These are phyloP conservation scores for Cryptococcus amylolentus DNA, from an alignment of 1,284 basidiomycete species.

Conservation along the genomic window DNA sequence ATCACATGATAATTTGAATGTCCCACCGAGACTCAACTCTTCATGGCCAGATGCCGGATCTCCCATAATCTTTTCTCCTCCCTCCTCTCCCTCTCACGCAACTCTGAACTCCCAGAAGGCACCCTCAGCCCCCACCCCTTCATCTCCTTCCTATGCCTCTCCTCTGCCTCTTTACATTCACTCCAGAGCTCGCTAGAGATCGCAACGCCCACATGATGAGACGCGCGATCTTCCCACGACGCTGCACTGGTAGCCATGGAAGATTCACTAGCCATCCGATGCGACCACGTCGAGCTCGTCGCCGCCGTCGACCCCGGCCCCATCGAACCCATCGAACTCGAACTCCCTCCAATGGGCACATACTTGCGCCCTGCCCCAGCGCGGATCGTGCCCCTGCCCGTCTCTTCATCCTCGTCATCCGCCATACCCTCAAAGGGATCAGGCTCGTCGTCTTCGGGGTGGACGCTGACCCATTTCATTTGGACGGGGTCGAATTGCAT, in stretches of 20 bases:
- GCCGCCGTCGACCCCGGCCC: conserved; percentile 15
- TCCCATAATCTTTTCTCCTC: conserved; percentile 48
- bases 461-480: conserved; percentile 89
- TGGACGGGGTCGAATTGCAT: conserved; percentile 93
- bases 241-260: conserved; percentile 50
- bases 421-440: conserved; percentile 86
- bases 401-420: conserved; percentile 73
- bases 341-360: conserved; percentile 19
- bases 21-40: background rate
- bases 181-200: conserved; percentile 64
- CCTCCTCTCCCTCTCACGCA: conserved; percentile 30
- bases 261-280: conserved; percentile 55
- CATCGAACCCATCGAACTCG: no score
- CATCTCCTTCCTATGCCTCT: conserved; percentile 74
- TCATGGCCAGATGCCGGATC: conserved; percentile 43
- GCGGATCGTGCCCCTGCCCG: conserved; percentile 68
- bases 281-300: conserved; percentile 63
- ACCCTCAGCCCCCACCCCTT: conserved; percentile 60
- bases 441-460: conserved; percentile 80
- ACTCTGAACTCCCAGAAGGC: conserved; percentile 13
- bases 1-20: no score
- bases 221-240: conserved; percentile 1
- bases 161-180: conserved; percentile 69
- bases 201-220: background rate
- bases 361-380: conserved; percentile 24